These are phyloP conservation scores for Trypanosoma melophagium DNA, from an alignment of 208 protist genomes.

Conservation along the genomic window DNA sequence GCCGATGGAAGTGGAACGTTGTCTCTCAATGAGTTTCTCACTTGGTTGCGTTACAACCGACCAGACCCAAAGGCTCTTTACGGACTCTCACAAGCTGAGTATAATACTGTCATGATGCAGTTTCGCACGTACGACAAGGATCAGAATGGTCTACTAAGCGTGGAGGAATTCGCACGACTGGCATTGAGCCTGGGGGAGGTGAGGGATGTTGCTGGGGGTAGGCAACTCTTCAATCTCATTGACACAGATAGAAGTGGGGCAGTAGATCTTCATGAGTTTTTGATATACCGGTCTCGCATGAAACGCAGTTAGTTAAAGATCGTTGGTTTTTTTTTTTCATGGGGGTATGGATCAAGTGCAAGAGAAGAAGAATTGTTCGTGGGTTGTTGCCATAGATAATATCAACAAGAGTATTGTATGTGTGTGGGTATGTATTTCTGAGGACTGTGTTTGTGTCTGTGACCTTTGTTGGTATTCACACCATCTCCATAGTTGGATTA, in stretches of 20 bases:
- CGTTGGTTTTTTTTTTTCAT: neutral
- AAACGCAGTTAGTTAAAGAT: slow-evolving; percentile 2
- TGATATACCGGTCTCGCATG: slow-evolving; percentile 52
- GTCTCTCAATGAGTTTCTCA: slow-evolving; percentile 70
- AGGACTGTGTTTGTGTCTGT: no score
- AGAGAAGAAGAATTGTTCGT: no score
- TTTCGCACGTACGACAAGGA: slow-evolving; percentile 76
- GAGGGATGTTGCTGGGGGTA: slow-evolving; percentile 26
- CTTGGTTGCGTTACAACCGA: slow-evolving; percentile 71
- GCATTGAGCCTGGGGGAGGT: slow-evolving; percentile 56
- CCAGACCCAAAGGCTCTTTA: slow-evolving; percentile 75
- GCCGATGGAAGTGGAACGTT: slow-evolving; percentile 52
- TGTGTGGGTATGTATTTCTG: no score
- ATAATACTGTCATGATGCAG: slow-evolving; percentile 89
- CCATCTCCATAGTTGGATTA: no score
- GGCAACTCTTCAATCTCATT: slow-evolving; percentile 60
- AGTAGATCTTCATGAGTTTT: slow-evolving; percentile 79
- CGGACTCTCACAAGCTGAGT: slow-evolving; percentile 72
- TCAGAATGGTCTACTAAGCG: slow-evolving; percentile 58
- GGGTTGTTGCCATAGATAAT: no score
- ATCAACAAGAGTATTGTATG: no score
- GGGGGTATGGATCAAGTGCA: no score
- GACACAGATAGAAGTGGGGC: slow-evolving; percentile 42
- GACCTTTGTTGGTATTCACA: no score
- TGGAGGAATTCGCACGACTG: slow-evolving; percentile 63